Evolutionary conservation across 352 stramenopile genomes (phyloP).

Genomic region (Phytopythium litorale): DNA sequence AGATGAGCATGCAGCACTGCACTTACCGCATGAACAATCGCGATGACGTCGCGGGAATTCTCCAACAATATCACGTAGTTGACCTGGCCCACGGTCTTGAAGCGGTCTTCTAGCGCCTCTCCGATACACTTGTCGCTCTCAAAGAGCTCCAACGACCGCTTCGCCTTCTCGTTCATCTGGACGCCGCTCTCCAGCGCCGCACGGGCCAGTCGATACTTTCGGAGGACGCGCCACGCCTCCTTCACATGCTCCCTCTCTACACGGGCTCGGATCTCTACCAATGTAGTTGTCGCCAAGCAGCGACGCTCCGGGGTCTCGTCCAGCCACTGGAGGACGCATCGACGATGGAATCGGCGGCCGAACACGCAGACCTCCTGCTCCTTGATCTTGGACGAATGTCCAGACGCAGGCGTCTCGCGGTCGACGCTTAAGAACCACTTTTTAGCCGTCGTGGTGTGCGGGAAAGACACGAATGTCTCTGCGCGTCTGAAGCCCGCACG

Average conservation of each 20-base stretch:
- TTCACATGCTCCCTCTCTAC: constrained; percentile 64
- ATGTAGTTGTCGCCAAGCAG: too few species aligned
- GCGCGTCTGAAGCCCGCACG: constrained; percentile 43
- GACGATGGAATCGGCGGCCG: constrained; percentile 47
- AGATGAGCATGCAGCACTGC: background rate
- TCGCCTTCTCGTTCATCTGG: constrained; percentile 38
- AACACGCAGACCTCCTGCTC: constrained; percentile 41
- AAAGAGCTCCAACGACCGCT: constrained; percentile 53
- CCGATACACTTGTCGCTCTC: constrained; percentile 63
- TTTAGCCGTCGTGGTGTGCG: constrained; percentile 57
- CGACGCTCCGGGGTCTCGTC: constrained; percentile 2
- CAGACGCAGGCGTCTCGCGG: background rate
- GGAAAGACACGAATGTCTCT: constrained; percentile 67
- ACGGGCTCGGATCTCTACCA: constrained; percentile 28
- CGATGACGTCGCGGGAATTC: background rate
- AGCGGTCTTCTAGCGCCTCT: constrained; percentile 18
- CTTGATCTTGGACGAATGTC: background rate
- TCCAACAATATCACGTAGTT: background rate
- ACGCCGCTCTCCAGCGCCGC: constrained; percentile 5
- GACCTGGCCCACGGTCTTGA: background rate
- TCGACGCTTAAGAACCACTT: constrained; percentile 70
- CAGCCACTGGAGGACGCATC: constrained; percentile 60
- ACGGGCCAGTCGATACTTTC: constrained; percentile 50
- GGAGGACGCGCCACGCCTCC: constrained; percentile 65
- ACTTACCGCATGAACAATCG: background rate